Base-by-base conservation (phyloP, 140 eudicot species). In the Stevia rebaudiana region DNA sequence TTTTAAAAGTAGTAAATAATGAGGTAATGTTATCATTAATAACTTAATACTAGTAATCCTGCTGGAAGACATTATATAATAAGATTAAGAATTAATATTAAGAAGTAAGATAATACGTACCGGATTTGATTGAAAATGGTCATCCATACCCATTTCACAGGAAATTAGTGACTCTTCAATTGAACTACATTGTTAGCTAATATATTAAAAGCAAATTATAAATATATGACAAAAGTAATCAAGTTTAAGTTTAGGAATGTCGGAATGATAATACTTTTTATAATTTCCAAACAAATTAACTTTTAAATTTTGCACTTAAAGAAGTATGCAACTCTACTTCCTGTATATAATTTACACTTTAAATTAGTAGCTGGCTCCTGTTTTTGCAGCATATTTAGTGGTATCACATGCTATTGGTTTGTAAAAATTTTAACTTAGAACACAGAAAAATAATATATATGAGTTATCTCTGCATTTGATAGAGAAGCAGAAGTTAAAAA, bases 151-250 rank as follows among this genome's bases (percentile, higher is more conserved):
- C 82, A 56, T 59, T 70, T 75, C 75, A 65, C 66, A 65, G 25
- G 84, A 79, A 57, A 90, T 85, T 64, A 84, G 85, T 41, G 81
- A 49, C 68, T 82, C 88, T 50, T 71, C 90, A 71, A 75, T 63
- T 52, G 79, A 77, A 75, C 87, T 82, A 48, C 74, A 82, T 58
- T 49, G 59, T 41, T 35, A 39, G 60, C 55, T 58, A 69, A 53
- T 10, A 55, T 63, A 8, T 4, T n/a, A 37, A 55, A 58, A 62
- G 18, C 62, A 12, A 13, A 63, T 67, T 15, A 37, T 78, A 39
- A 55, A 19, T 40, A 19, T 40, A 74, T 24, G 61, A 71, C 24
- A 73, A 3, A 65, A 37, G 25, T 17, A 73, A 63, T 6, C 67
- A 69, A 46, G 15, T 55, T 52, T 19, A n/a, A 41, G 43, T 41